Evolutionary conservation across 1,284 basidiomycete genomes (phyloP), one percentile per base, ranked within the genome.

Genomic region (Exobasidium cylindrosporum): DNA sequence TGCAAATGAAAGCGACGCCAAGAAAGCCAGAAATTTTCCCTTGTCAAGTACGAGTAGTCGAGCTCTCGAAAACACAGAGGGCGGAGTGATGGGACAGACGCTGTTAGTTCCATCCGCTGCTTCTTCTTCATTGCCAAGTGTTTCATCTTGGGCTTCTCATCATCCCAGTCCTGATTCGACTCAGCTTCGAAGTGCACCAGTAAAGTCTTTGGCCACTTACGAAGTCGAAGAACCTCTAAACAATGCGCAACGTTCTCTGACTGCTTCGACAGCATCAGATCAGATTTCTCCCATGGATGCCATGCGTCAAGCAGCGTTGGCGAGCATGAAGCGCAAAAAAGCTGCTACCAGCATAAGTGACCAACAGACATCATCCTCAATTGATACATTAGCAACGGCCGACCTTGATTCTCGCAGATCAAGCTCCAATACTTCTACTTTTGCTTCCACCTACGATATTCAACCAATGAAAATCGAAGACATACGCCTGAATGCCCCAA

Each of bases 281-380:
- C 11, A 55, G 13, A 6, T 14, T 44, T 43, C 53, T 21, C 21
- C 47, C 17, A 26, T 55, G 17, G n/a, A 55, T 21, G 26, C 53
- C 14, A 55, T 55, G 53, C 26, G 53, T n/a, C 32, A 35, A 55
- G 40, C 31, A 24, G 53, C 53, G 21, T 23, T 55, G 28, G 53
- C 53, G 53, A 30, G 24, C 5, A 55, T 55, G 53, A 55, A 55
- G 53, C 31, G 53, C 14, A 55, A 44, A 23, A 13, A 31, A 2
- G 14, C 14, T 26, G 30, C 11, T 11, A 35, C n/a, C 17, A 31
- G 47, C n/a, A 13, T 21, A 13, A 21, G 26, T 21, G 26, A 50
- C 2, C 21, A 28, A 4, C 21, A 28, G 14, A 13, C 4, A 4
- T 28, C 53, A 4, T 32, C 31, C 17, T 35, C 17, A 2, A 31